A percentile compares a stretch with the other conserved stretches of the same genome.
Evolutionary conservation across 495 filamentous ascomycete genomes (phyloP).

Genomic region (Talaromyces nanjingensis): DNA sequence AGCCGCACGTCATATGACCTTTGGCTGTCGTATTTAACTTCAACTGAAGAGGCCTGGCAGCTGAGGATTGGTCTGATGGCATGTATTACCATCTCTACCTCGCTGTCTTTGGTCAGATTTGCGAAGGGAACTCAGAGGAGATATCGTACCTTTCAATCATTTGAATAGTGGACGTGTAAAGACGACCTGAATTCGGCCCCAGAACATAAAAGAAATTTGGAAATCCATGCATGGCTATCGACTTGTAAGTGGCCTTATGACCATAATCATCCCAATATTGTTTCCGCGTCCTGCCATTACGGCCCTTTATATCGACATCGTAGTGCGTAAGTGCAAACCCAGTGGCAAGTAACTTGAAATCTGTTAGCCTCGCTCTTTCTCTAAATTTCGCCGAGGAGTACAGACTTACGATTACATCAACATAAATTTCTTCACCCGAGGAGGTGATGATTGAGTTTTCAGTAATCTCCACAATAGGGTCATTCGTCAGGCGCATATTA

Average conservation of each 20-base stretch:
- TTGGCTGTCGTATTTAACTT: constrained; percentile 11
- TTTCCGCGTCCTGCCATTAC: constrained; percentile 9
- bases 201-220: constrained; percentile 23
- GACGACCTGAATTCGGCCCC: constrained; percentile 20
- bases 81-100: constrained; percentile 11
- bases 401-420: constrained; percentile 15
- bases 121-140: not conserved
- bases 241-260: constrained; percentile 16
- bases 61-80: constrained; percentile 10
- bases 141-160: constrained; percentile 40
- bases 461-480: constrained; percentile 10
- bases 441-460: constrained; percentile 11
- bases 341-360: constrained; percentile 10
- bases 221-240: constrained; percentile 20
- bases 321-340: constrained; percentile 13
- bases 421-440: constrained; percentile 8
- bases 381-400: not conserved
- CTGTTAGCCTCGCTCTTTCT: not conserved
- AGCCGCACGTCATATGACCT: constrained; percentile 8
- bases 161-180: constrained; percentile 24
- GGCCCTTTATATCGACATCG: constrained; percentile 9
- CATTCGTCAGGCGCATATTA: constrained; percentile 14
- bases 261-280: constrained; percentile 8
- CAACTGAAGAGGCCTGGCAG: constrained; percentile 10
- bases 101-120: not conserved